A percentile compares a stretch with the other conserved stretches of the same genome.
Conservation (phyloP, 2,329 filamentous ascomycete species). For the Ophiognomonia clavigignenti-juglandacearum region DNA sequence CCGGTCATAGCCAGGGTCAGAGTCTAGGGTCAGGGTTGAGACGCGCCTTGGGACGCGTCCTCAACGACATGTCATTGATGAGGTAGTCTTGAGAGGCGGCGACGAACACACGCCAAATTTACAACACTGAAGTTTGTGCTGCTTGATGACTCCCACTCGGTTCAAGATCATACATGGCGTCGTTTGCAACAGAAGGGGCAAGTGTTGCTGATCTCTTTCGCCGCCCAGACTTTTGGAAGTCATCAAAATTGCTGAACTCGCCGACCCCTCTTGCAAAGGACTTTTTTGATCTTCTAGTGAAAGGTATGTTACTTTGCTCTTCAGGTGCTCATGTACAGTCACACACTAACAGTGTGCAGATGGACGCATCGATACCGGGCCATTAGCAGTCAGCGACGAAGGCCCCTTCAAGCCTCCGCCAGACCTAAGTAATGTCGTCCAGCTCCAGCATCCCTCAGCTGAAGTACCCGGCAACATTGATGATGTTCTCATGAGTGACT, state of each 20-base stretch:
- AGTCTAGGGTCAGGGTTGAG: no score
- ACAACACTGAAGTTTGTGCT: no score
- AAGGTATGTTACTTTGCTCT: constrained; percentile 21
- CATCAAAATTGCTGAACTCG: constrained; percentile 44
- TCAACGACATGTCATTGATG: no score
- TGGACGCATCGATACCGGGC: not conserved
- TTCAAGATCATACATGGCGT: no score
- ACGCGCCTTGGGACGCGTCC: no score
- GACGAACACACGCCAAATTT: no score
- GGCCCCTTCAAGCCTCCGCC: constrained; percentile 32
- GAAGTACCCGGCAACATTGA: not conserved
- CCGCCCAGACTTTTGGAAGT: constrained; percentile 56
- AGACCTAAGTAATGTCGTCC: constrained; percentile 17
- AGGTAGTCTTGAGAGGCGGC: not conserved
- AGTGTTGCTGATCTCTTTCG: constrained; percentile 54
- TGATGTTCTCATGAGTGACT: constrained; percentile 3
- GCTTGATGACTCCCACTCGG: no score
- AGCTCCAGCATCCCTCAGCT: not conserved
- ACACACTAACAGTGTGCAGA: constrained; percentile 1
- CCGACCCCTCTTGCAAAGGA: constrained; percentile 14
- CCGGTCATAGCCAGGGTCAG: no score
- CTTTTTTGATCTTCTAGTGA: constrained; percentile 41
- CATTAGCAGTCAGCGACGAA: not conserved
- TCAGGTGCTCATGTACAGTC: not conserved
- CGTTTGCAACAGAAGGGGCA: constrained; percentile 33